Evolutionary conservation across 2,329 filamentous ascomycete species (phyloP), one percentile per base, ranked within the genome.

Genomic region (Cryphonectria nitschkei): DNA sequence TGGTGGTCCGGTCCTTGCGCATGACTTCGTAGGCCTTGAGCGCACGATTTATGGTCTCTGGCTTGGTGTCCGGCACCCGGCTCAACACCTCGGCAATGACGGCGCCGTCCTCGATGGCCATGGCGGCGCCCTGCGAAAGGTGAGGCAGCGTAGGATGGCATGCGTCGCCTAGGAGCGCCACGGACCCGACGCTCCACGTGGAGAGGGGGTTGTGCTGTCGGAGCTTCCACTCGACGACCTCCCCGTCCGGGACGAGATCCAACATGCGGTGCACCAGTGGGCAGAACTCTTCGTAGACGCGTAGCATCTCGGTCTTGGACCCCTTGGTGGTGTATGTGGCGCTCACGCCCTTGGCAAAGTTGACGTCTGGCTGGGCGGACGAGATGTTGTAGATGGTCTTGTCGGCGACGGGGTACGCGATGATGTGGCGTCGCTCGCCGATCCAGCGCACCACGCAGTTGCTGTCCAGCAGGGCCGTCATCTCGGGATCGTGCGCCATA

Each of bases 401-500:
- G 76, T 85, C 87, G 73, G 88, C 85, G 60, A 95, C 90, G 0
- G 92, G 90, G 78, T 95, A 95, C 0, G 91, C 91, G 75, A 95
- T 93, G 78, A 94, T 92, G 79, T 95, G 93, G 1, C 91, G 86
- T 75, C 88, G 88, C 77, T 90, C 89, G 43, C 92, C 92, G 67
- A 95, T 91, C 92, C 92, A 95, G 65, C 93, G 87, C 54, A 89
- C 90, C 2, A 92, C 92, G 65, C 86, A 84, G 76, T 93, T 87
- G 60, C 86, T 84, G 74, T 93, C 88, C 32, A 95, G 84, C 13
- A 94, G 84, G n/a, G 82, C 84, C 68, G 91, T 82, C 64, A 94
- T 83, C 74, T 93, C 90, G 0, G 91, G 86, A 75, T 94, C 91
- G 32, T 86, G 75, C 69, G 84, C 73, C 61, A 95, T 92, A 71